phyloP scores from a whole-genome alignment of 2,329 filamentous ascomycete species.

The Domatiomyces catenatus region DNA sequence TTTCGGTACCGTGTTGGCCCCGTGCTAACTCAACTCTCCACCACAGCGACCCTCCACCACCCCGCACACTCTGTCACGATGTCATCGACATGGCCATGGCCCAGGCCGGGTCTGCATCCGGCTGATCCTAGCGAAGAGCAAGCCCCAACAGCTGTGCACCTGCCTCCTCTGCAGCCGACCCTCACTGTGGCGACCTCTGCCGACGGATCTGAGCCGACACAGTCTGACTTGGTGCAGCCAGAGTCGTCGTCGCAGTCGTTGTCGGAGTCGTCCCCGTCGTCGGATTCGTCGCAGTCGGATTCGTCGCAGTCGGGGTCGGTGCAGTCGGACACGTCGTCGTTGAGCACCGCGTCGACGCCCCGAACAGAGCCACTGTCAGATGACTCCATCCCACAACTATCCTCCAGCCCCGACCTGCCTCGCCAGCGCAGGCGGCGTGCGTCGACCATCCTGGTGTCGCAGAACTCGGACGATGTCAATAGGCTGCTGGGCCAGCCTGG shows the following conservation, averaged over 20 bases:
- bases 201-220: too few species aligned
- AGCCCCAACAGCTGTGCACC: background rate
- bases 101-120: background rate
- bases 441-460: constrained; percentile 38
- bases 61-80: background rate
- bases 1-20: background rate
- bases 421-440: constrained; percentile 26
- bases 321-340: background rate
- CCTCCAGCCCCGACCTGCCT: background rate
- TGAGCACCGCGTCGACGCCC: background rate
- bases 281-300: too few species aligned
- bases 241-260: too few species aligned
- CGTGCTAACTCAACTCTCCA: background rate
- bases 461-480: constrained; percentile 43
- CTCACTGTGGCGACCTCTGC: background rate
- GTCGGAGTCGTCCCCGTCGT: too few species aligned
- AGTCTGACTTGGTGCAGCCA: too few species aligned
- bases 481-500: constrained; percentile 41
- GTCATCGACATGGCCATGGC: background rate
- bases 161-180: background rate
- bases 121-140: background rate
- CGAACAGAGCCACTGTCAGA: background rate
- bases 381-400: background rate
- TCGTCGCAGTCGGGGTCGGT: background rate
- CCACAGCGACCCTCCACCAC: background rate